Evolutionary conservation across 495 filamentous ascomycete species (phyloP).

Genomic region (Mytilinidion resinicola): DNA sequence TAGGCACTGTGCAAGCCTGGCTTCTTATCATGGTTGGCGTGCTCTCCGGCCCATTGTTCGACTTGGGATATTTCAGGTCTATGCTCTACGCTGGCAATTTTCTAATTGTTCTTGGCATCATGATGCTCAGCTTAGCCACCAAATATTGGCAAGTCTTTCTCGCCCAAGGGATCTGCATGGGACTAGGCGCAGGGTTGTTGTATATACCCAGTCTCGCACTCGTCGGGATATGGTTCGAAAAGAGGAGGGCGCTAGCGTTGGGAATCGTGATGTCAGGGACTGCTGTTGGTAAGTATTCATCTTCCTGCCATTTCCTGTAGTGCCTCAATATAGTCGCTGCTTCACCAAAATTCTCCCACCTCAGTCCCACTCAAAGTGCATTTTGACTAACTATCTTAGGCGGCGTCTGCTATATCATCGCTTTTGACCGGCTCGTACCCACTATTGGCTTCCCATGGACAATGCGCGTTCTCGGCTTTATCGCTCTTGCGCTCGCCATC

Average conservation of each 20-base stretch:
- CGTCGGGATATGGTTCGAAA: slow-evolving; percentile 20
- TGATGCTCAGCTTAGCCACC: slow-evolving; percentile 25
- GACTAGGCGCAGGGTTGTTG: slow-evolving; percentile 22
- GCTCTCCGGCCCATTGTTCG: slow-evolving; percentile 29
- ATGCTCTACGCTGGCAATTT: slow-evolving; percentile 27
- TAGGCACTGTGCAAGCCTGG: slow-evolving; percentile 33
- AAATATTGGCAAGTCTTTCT: slow-evolving; percentile 29
- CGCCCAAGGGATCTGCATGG: slow-evolving; percentile 25
- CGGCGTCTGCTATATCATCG: slow-evolving; percentile 24
- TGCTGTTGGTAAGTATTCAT: slow-evolving; percentile 19
- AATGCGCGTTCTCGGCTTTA: slow-evolving; percentile 25
- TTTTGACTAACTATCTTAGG: slow-evolving; percentile 6
- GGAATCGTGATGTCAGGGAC: slow-evolving; percentile 25
- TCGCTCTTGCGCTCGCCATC: slow-evolving; percentile 17
- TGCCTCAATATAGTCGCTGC: too few relatives aligned
- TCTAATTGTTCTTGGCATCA: slow-evolving; percentile 25
- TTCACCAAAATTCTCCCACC: not conserved
- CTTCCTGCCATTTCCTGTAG: not conserved
- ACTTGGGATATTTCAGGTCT: slow-evolving; percentile 32
- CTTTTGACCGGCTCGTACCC: slow-evolving; percentile 15
- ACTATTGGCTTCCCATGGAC: slow-evolving; percentile 29
- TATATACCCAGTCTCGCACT: slow-evolving; percentile 24
- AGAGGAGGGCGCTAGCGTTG: slow-evolving; percentile 20
- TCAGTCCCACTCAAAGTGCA: not conserved
- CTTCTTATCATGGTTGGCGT: slow-evolving; percentile 32